Base-by-base conservation (phyloP, 352 stramenopile genomes). In the Pythium volutum region DNA sequence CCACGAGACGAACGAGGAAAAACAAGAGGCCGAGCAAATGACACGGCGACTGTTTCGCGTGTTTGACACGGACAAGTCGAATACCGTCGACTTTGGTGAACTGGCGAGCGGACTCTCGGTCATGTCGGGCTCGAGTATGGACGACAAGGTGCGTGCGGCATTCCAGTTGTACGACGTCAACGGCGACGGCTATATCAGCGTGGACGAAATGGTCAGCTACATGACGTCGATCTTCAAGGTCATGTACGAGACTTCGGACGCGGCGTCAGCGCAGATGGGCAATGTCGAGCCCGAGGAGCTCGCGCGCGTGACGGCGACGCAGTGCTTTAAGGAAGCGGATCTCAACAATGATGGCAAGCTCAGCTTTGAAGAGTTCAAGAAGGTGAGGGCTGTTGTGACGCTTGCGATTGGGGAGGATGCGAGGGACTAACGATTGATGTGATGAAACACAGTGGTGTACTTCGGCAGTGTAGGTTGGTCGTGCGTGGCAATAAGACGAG, bases 201-300 rank as follows among this genome's bases (percentile, higher is more conserved):
- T 89, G 59, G 83, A 93, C 47, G 88, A 96, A 64, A 94, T 96
- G 83, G 73, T 87, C 33, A 89, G 71, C 62, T 95, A 95, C 71
- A 87, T 95, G 81, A 93, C 79, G 31, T 93, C 86, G 29, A 90
- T 96, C 52, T 95, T 96, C 53, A 87, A 87, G 56, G 86, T 95
- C 52, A 95, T 96, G 86, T 93, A 92, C 59, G 84, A 93, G 65
- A 95, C 85, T 22, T 91, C 85, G 22, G 81, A 91, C 59, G 77
- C 60, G 38, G 77, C 84, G 12, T 92, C 88, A 49, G 69, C 47
- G n/a, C 88, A 88, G 49, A 90, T 92, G 71, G 74, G 31, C 38
- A 49, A 81, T 20, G 78, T 92, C 25, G 77, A 67, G 50, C 79
- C 88, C 15, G 78, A 92, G 57, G 84, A 94, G 55, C 71, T 96